Evolutionary conservation across 1,284 basidiomycete species (phyloP), one percentile per base, ranked within the genome.

Genomic region (Tylopilus sp.): DNA sequence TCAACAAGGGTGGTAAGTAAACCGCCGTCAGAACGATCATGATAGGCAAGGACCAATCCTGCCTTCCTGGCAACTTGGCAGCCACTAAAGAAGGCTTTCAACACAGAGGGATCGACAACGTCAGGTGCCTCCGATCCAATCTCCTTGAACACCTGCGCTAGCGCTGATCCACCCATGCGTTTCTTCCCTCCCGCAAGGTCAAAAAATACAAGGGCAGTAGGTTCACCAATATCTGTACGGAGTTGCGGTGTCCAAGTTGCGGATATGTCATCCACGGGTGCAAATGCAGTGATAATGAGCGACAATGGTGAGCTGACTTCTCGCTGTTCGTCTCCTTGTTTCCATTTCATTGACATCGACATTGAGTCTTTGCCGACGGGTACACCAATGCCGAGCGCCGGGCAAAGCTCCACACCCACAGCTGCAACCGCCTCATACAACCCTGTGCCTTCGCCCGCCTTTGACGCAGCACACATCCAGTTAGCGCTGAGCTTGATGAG

Each of bases 341-440:
- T 80, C 96, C 96, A 99, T 63, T 87, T 90, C 96, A 98, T 99
- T 56, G 91, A 90, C 96, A 99, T 99, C 31, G 92, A 95, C 97
- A 99, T 98, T 4, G 94, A 98, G 72, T 99, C 96, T 75, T 99
- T 99, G 29, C 97, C 96, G 32, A 99, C 96, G 0, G 96, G 97
- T 48, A 99, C 94, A 24, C 94, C 90, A 22, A 99, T 77, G 13
- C 96, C 95, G 14, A 99, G 82, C 22, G 84, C 85, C n/a, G 96
- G 95, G 71, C 97, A 99, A 13, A 99, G 77, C 57, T 97, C 93
- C 76, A 96, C 81, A 11, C 97, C 96, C 44, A 99, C 84, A 4
- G 97, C 93, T 58, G 89, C 76, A 7, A 98, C 97, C 19, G 95
- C 96, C 57, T 92, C 91, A 74, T 97, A 99, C 49, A 99, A 78